These are phyloP conservation scores for Sporothrix pallida DNA, from an alignment of 2,329 filamentous ascomycete genomes.

Conservation along the genomic window DNA sequence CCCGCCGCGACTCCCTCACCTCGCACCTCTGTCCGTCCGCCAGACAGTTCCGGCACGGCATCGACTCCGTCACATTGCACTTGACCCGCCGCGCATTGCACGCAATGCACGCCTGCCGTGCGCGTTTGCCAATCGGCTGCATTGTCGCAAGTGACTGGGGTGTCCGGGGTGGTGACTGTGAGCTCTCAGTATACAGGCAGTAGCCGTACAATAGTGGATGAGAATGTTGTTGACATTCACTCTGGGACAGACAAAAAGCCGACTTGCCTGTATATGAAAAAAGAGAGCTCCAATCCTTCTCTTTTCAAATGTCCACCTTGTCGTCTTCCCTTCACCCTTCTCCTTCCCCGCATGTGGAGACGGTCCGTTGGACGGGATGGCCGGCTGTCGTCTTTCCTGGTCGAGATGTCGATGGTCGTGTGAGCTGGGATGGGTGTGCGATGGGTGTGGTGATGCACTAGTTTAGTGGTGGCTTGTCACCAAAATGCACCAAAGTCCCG, in stretches of 20 bases:
- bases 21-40: constrained; percentile 4
- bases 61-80: constrained; percentile 15
- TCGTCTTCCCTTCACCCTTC: neutral
- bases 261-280: neutral
- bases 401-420: neutral
- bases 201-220: neutral
- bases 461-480: too few relatives aligned
- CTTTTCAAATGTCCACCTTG: too few relatives aligned
- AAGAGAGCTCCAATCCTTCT: neutral
- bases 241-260: neutral
- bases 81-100: constrained; percentile 11
- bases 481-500: neutral
- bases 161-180: neutral
- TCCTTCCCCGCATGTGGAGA: constrained; percentile 5
- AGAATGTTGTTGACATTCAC: neutral
- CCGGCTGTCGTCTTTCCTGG: neutral
- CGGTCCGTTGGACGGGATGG: neutral
- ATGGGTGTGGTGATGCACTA: neutral
- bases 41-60: constrained; percentile 19
- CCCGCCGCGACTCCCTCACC: constrained; percentile 10
- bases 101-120: constrained; percentile 5
- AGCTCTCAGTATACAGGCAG: neutral
- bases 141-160: neutral
- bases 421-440: neutral
- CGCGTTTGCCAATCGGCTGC: constrained; percentile 16